A percentile compares a stretch with the other conserved stretches of the same genome.
Evolutionary conservation across 1,284 basidiomycete species (phyloP).

Genomic region (Tilletia indica): DNA sequence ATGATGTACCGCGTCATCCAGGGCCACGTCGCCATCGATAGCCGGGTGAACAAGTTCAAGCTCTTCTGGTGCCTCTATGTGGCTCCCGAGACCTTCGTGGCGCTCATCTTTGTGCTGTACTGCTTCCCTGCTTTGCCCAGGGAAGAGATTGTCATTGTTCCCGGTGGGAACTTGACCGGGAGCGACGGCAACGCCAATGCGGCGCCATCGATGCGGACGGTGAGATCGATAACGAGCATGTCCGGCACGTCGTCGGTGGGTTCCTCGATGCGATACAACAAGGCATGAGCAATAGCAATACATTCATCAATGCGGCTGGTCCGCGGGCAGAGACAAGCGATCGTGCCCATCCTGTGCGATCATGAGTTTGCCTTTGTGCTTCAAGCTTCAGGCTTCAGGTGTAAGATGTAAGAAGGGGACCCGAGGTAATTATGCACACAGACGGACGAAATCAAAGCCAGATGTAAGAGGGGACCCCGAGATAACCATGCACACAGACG

Average conservation of each 20-base stretch:
- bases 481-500: too few species aligned
- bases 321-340: too few species aligned
- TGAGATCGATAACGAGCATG: neutral
- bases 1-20: constrained; percentile 7
- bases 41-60: neutral
- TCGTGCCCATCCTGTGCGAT: too few species aligned
- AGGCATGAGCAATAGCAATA: neutral
- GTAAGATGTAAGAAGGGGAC: too few species aligned
- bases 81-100: neutral
- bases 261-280: neutral
- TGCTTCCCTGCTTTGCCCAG: neutral
- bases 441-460: too few species aligned
- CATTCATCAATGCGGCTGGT: neutral
- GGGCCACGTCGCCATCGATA: neutral
- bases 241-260: neutral
- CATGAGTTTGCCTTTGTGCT: too few species aligned
- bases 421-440: too few species aligned
- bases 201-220: constrained; percentile 8
- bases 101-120: constrained; percentile 5
- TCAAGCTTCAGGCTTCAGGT: too few species aligned
- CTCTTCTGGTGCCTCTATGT: constrained; percentile 6
- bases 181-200: neutral
- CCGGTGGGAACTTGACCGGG: neutral
- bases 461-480: too few species aligned
- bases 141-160: neutral